Conservation (phyloP, 805 yeast species). For the Hanseniaspora nectarophila region DNA sequence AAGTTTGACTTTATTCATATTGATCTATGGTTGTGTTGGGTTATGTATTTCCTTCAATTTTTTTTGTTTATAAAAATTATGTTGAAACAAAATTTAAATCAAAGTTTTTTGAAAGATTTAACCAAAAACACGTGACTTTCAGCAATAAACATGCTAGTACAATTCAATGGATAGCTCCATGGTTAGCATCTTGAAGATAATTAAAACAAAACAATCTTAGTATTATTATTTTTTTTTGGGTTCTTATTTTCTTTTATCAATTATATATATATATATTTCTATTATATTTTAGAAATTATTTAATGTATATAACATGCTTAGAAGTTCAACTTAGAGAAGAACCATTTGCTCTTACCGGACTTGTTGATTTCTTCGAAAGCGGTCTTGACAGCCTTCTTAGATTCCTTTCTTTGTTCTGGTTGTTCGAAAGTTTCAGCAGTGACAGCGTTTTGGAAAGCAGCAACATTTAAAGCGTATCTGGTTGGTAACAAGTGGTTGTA, state of each 20-base stretch:
- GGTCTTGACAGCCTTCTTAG: slow-evolving; percentile 97
- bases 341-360: slow-evolving; percentile 99
- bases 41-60: no score
- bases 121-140: no score
- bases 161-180: no score
- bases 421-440: slow-evolving; percentile 89
- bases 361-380: slow-evolving; percentile 99
- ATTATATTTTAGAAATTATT: background rate
- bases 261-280: slow-evolving; percentile 13
- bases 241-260: slow-evolving; percentile 16
- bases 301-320: slow-evolving; percentile 32
- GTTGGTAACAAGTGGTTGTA: slow-evolving; percentile 99
- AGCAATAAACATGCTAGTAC: no score
- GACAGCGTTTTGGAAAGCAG: slow-evolving; percentile 81
- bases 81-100: no score
- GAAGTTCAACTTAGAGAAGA: slow-evolving; percentile 94
- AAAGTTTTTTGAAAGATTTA: no score
- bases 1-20: background rate
- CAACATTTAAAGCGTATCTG: slow-evolving; percentile 96
- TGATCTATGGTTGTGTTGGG: no score
- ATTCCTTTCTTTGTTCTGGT: slow-evolving; percentile 97
- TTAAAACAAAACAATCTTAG: background rate
- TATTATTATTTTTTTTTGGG: slow-evolving; percentile 2
- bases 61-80: no score
- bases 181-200: no score